A percentile compares a stretch with the other conserved stretches of the same genome.
phyloP scores from a whole-genome alignment of 2,329 filamentous ascomycete species.

The Fusarium redolens region DNA sequence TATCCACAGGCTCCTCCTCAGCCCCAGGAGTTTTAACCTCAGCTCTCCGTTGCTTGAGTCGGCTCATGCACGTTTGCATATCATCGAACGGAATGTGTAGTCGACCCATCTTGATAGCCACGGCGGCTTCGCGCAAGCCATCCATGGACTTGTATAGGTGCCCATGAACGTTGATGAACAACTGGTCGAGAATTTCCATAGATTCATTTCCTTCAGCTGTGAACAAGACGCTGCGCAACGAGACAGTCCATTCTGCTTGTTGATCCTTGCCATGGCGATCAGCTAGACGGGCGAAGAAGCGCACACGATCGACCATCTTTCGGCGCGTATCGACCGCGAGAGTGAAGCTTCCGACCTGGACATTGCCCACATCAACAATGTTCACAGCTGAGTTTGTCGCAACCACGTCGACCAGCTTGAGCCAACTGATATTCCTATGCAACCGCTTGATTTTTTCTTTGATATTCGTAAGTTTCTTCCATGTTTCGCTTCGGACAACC shows the following conservation, averaged over 20 bases:
- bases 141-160: conserved; percentile 87
- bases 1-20: conserved; percentile 66
- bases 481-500: conserved; percentile 74
- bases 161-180: conserved; percentile 90
- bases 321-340: conserved; percentile 90
- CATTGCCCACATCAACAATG: conserved; percentile 81
- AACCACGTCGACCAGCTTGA: conserved; percentile 89
- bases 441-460: conserved; percentile 90
- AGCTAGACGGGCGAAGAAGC: conserved; percentile 85
- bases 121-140: conserved; percentile 88
- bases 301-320: conserved; percentile 90
- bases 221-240: conserved; percentile 86
- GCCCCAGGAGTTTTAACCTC: conserved; percentile 51
- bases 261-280: conserved; percentile 64
- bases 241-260: conserved; percentile 95
- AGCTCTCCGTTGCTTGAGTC: conserved; percentile 60
- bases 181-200: conserved; percentile 87
- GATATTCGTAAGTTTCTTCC: conserved; percentile 79
- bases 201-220: conserved; percentile 86
- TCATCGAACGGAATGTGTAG: conserved; percentile 94
- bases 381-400: conserved; percentile 83
- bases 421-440: conserved; percentile 87
- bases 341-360: conserved; percentile 87
- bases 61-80: conserved; percentile 70
- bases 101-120: conserved; percentile 90